Evolutionary conservation across 2,329 filamentous ascomycete species (phyloP).

Genomic region (Aspergillus eucalypticola): DNA sequence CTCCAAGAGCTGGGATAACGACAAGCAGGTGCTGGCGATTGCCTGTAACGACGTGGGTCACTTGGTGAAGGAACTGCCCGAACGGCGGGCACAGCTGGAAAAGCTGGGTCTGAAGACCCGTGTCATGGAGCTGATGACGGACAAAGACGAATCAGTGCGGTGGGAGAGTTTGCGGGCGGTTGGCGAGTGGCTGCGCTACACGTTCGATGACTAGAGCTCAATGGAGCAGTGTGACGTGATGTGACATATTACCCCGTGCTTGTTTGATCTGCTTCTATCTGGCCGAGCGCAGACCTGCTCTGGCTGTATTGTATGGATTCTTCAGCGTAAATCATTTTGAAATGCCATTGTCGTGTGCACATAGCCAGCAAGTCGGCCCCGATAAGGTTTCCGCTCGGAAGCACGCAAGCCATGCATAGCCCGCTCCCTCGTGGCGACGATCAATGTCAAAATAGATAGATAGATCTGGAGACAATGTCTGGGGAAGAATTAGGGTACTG

Average conservation of each 20-base stretch:
- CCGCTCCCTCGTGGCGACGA: background rate
- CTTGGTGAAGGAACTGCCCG: conserved; percentile 84
- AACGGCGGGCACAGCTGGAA: conserved; percentile 77
- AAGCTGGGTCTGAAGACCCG: conserved; percentile 80
- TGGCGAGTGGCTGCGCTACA: conserved; percentile 74
- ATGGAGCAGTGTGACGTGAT: conserved; percentile 1
- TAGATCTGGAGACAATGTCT: background rate
- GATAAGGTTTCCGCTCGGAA: background rate
- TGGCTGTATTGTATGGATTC: conserved; percentile 11
- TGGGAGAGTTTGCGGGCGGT: conserved; percentile 92
- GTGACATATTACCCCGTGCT: conserved; percentile 26
- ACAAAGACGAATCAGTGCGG: conserved; percentile 81
- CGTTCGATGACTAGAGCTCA: conserved; percentile 52
- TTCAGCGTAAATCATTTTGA: conserved; percentile 7
- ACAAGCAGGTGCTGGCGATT: conserved; percentile 83
- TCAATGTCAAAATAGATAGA: background rate
- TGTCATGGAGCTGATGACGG: conserved; percentile 92
- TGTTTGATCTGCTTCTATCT: conserved; percentile 8
- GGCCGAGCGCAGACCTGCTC: conserved; percentile 1
- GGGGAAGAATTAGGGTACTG: background rate
- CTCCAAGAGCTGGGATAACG: conserved; percentile 78
- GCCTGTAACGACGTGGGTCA: conserved; percentile 90
- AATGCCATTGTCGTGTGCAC: conserved; percentile 12
- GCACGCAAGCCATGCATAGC: background rate
- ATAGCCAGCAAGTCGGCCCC: background rate